Base-by-base conservation (phyloP, 2,329 filamentous ascomycete genomes). In the Cladorrhinum sp. region DNA sequence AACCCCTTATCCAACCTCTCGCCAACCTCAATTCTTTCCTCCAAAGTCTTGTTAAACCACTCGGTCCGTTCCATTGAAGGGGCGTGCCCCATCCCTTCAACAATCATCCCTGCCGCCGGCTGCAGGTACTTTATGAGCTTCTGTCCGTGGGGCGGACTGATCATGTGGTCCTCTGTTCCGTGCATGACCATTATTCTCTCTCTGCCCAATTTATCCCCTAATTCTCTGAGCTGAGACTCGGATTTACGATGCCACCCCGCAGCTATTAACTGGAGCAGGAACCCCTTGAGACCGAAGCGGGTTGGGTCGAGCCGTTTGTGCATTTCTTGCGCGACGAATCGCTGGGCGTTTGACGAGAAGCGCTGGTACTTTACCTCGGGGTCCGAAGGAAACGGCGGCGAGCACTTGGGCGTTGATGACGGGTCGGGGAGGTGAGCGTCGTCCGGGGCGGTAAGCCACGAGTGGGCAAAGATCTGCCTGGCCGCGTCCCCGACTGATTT, bases 181-280 rank as follows among this genome's bases (percentile, higher is more conserved):
- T 96, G 92, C 66, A 93, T 73, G 4, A 96, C 84, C 67, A 91
- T 74, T 65, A 96, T 93, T 29, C 91, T 78, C 65, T 88, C 83
- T 57, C 90, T 80, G 0, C 91, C 91, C 1, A 96, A 82, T 25
- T 73, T 75, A 66, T 92, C 85, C 0, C 82, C 89, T 64, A 96
- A 78, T 63, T 81, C 76, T 65, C 75, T 76, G 50, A 96, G 74
- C 74, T 96, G 88, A 61, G 76, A 81, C 0, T 82, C 73, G 12
- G 81, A 85, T 79, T 96, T 96, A 73, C 85, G 77, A 73, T 96
- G 92, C 83, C 90, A 91, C 0, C 86, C 89, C 0, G 88, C 90
- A 0, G 92, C 92, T 55, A 91, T 78, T 2, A 91, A 82, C 77
- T 96, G 92, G 66, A 90, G 78, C 29, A 95, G 71, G 72, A 95